Evolutionary conservation across 2,329 filamentous ascomycete species (phyloP), one percentile per base, ranked within the genome.

Genomic region (Pyricularia grisea): DNA sequence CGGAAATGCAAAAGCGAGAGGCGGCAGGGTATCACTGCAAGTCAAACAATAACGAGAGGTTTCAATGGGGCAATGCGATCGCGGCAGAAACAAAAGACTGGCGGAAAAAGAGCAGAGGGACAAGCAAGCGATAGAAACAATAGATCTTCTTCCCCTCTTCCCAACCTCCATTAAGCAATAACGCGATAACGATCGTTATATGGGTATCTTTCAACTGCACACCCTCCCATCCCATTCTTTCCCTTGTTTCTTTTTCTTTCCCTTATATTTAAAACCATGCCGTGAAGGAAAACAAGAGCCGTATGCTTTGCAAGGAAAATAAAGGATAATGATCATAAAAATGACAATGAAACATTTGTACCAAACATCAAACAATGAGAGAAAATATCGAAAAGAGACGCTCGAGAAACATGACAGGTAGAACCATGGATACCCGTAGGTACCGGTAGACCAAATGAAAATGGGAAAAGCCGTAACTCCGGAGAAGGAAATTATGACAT

Each of bases 21-120:
- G 58, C 58, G 58, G 58, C 58, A 61, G 58, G 58, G 58, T 61
- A 61, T 61, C 58, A 61, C 58, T 61, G 58, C 58, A 61, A 61
- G 7, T 25, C 58, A 61, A 61, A 61, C 58, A 61, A 12, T 23
- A 27, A 61, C n/a, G 25, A 61, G 58, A 61, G 25, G 23, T 3
- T 61, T n/a, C 42, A 2, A 50, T 50, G 17, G 33, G 42, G 17
- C 17, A 50, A 50, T 50, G 17, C 17, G 42, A 50, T 50, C 42
- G 42, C 42, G 42, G 42, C n/a, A 25, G n/a, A 61, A 61, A 61
- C n/a, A 61, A 61, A 12, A 61, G 11, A 25, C 23, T 4, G 2
- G 58, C 11, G 25, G 6, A 17, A 61, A 25, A 25, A 25, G 3
- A 61, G 58, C 58, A 61, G 58, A 27, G n/a, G 25, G 58, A 61